Evolutionary conservation across 345 rosid genomes (phyloP).

Genomic region (Luvunga scandens): DNA sequence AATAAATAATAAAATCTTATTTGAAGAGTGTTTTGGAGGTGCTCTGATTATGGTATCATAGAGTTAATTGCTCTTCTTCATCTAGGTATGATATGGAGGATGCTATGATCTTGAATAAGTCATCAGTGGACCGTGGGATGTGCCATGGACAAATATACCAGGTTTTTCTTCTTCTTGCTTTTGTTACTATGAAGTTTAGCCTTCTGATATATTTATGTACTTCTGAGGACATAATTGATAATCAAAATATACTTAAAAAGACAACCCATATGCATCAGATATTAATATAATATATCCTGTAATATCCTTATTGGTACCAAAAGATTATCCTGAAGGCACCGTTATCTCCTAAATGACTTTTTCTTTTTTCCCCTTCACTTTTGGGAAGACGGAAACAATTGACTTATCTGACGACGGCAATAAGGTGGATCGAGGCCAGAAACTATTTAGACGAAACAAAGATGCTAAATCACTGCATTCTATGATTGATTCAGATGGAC

Average conservation of each 20-base stretch:
- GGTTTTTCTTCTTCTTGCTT: slow-evolving; percentile 41
- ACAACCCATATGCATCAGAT: neutral
- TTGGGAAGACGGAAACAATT: slow-evolving; percentile 78
- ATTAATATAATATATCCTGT: neutral
- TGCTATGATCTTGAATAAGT: slow-evolving; percentile 96
- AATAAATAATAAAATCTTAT: too few species aligned
- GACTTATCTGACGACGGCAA: slow-evolving; percentile 62
- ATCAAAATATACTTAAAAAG: neutral
- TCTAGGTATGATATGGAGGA: slow-evolving; percentile 98
- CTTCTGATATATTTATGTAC: neutral
- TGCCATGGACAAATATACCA: slow-evolving; percentile 95
- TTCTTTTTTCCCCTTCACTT: neutral
- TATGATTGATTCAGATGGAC: slow-evolving; percentile 81
- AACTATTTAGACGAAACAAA: slow-evolving; percentile 56
- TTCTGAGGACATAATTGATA: neutral
- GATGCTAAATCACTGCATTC: slow-evolving; percentile 46
- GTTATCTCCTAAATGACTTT: neutral
- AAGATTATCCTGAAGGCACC: neutral
- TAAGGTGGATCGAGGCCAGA: slow-evolving; percentile 41
- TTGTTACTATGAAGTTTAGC: neutral
- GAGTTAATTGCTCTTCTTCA: slow-evolving; percentile 10
- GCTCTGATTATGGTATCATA: neutral
- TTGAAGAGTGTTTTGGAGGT: too few species aligned
- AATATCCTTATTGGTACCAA: neutral
- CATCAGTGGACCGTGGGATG: slow-evolving; percentile 94